Conservation (phyloP, 345 rosid species). For the Syzygium aromaticum region DNA sequence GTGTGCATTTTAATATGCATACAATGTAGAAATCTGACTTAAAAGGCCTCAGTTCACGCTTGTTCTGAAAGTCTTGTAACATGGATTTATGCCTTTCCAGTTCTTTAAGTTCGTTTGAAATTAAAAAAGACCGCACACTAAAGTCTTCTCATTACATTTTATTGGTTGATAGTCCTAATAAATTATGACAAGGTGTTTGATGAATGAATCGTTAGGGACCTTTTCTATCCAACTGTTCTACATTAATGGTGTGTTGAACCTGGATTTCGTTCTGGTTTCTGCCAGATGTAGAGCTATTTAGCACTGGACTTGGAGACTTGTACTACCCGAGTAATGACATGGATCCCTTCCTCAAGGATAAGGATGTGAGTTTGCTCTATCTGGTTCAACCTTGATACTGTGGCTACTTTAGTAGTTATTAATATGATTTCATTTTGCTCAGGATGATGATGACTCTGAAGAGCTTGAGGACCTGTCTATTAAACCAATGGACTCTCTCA, state of each 20-base stretch:
- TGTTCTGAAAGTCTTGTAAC: not conserved
- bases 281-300: conserved; percentile 63
- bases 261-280: conserved; percentile 7
- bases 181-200: no score
- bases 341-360: conserved; percentile 79
- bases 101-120: not conserved
- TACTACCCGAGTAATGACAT: conserved; percentile 80
- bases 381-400: not conserved
- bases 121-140: not conserved
- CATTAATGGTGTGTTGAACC: not conserved
- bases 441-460: conserved; percentile 70
- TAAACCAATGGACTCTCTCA: conserved; percentile 60
- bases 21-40: not conserved
- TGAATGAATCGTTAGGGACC: no score
- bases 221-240: no score
- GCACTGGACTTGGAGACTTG: conserved; percentile 63
- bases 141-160: no score
- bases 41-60: not conserved
- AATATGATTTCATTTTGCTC: not conserved
- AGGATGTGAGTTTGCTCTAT: conserved; percentile 27
- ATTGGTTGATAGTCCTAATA: no score
- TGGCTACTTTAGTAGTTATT: not conserved
- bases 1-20: not conserved
- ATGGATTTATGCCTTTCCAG: not conserved
- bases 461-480: conserved; percentile 68